Base-by-base conservation (phyloP, 805 yeast genomes). In the Yarrowia keelungensis region DNA sequence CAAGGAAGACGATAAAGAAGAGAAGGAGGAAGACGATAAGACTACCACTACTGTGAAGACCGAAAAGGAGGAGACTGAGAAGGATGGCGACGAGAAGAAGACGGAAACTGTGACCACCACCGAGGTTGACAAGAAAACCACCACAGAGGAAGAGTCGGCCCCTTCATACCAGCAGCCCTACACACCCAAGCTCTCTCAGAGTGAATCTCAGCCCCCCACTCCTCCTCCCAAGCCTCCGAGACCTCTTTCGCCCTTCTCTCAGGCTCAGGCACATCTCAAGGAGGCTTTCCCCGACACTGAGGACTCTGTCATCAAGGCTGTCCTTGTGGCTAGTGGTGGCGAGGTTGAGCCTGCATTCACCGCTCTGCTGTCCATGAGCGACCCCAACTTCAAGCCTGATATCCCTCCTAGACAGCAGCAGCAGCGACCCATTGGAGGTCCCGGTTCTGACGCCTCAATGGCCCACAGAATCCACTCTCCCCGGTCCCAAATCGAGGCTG, bases 201-300 rank as follows among this genome's bases (percentile, higher is more conserved):
- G 35, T 12, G 69, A 46, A 26, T 54, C 61, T 15, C 62, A 49
- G 47, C 69, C 70, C 51, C 62, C 69, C 8, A 51, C 70, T 22
- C 82, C 85, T 38, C 87, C 87, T 14, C 80, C 85, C 26, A 78
- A 75, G 70, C 89, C 89, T 15, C 75, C 80, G 36, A 83, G 94
- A 72, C 95, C 95, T 8, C 77, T 83, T 38, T 84, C 90, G 5
- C 89, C 91, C 26, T 80, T 82, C 47, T 79, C 85, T 38, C 81
- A 82, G 72, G 83, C 88, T 43, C 79, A 83, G 70, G 80, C 83
- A 62, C 88, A 91, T 50, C 82, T 94, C 71, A 82, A 83, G 73
- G 97, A 91, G 26, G 98, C 98, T 0, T 94, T 94, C 77, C 98
- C 99, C 0, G 80, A 81, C 16, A 78, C 87, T 32, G 97, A 92